These are phyloP conservation scores for Aspergillus wentii DNA, from an alignment of 495 filamentous ascomycete species.

Conservation along the genomic window DNA sequence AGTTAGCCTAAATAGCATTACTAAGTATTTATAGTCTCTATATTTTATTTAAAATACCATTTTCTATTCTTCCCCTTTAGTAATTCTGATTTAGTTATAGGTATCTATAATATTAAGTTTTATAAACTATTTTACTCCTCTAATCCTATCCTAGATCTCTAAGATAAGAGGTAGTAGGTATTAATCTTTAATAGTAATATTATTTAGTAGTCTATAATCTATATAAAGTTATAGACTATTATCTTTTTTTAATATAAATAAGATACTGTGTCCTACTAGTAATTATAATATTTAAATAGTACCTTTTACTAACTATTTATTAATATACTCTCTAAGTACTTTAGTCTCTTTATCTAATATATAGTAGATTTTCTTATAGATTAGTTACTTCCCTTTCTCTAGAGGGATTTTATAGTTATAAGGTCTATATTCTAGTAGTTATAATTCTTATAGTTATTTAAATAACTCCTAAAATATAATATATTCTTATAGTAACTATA, in stretches of 20 bases:
- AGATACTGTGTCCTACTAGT: constrained; percentile 6
- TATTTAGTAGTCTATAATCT: constrained; percentile 20
- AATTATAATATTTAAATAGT: constrained; percentile 10
- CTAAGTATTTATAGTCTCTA: constrained; percentile 10
- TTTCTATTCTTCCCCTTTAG: constrained; percentile 11
- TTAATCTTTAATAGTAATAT: constrained; percentile 17
- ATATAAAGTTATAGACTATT: constrained; percentile 14
- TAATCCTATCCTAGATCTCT: constrained; percentile 13
- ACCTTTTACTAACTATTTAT: constrained; percentile 10
- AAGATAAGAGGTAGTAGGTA: constrained; percentile 16
- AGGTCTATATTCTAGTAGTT: constrained; percentile 2
- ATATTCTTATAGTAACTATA: constrained; percentile 1
- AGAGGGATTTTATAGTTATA: constrained; percentile 6
- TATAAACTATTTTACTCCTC: constrained; percentile 14
- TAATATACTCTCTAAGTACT: constrained; percentile 14
- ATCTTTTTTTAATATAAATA: constrained; percentile 23
- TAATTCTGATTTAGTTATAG: constrained; percentile 12
- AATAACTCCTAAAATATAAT: constrained; percentile 5
- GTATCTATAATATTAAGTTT: constrained; percentile 19
- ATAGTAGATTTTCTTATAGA: constrained; percentile 7
- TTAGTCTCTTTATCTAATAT: constrained; percentile 10
- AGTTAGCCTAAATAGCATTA: constrained; percentile 13
- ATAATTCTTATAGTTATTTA: constrained; percentile 2
- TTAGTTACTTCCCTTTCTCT: constrained; percentile 4
- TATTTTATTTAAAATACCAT: constrained; percentile 13